Percentiles rank a stretch among this genome's conserved stretches.
Evolutionary conservation across 2,329 filamentous ascomycete genomes (phyloP).

Genomic region (Colletotrichum lini): DNA sequence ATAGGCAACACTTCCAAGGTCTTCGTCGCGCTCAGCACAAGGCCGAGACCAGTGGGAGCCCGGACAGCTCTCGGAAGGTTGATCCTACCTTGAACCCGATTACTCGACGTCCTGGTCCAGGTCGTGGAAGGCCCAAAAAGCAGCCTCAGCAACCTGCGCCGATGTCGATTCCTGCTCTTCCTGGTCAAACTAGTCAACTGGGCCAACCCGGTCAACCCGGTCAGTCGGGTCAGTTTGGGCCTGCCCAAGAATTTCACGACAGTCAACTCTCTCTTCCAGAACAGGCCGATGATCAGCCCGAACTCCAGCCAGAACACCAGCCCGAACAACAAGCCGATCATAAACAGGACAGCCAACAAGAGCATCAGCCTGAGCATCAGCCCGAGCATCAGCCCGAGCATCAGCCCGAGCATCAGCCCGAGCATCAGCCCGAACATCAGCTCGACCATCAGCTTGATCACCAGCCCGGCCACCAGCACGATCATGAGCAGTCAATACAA

Average conservation of each 20-base stretch:
- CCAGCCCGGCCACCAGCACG: conserved; percentile 12
- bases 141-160: conserved; percentile 47
- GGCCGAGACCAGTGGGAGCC: conserved; percentile 56
- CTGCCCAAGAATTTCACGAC: conserved; percentile 22
- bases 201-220: conserved; percentile 10
- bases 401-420: neutral
- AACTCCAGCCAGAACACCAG: conserved; percentile 2
- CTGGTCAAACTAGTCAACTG: conserved; percentile 22
- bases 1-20: conserved; percentile 74
- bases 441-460: conserved; percentile 1
- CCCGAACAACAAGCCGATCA: too few relatives aligned
- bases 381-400: neutral
- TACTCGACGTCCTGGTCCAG: conserved; percentile 72
- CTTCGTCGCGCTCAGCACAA: conserved; percentile 70
- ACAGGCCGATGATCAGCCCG: conserved; percentile 1
- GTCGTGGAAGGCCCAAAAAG: conserved; percentile 68
- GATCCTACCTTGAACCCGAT: conserved; percentile 72
- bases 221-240: conserved; percentile 10
- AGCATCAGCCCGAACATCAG: conserved; percentile 1
- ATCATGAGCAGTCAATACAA: conserved; percentile 6
- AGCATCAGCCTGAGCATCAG: too few relatives aligned
- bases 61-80: conserved; percentile 55
- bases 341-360: too few relatives aligned
- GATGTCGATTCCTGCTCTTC: conserved; percentile 29
- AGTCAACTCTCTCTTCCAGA: conserved; percentile 36